Conservation (phyloP, 345 rosid species). For the Geranium brycei region DNA sequence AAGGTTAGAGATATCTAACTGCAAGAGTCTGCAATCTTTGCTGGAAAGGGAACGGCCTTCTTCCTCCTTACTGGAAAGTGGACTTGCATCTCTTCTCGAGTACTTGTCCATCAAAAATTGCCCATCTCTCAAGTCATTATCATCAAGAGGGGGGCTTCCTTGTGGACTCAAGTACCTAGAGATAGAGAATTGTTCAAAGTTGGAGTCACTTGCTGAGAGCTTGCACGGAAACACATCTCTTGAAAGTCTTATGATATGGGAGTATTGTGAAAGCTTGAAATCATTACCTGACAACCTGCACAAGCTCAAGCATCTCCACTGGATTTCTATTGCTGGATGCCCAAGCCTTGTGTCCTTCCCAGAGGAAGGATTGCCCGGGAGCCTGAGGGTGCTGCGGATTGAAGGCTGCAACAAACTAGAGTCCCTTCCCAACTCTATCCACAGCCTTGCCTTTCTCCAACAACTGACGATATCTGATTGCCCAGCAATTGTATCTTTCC, state of each 20-base stretch:
- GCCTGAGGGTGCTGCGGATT: constrained; percentile 6
- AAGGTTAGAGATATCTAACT: constrained; percentile 6
- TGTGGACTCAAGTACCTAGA: constrained; percentile 5
- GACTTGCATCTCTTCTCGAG: not conserved
- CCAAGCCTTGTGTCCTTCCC: constrained; percentile 14
- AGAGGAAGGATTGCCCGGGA: constrained; percentile 10
- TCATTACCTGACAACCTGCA: constrained; percentile 12
- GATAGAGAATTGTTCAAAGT: constrained; percentile 6
- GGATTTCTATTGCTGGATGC: constrained; percentile 10
- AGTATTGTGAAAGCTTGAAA: constrained; percentile 5
- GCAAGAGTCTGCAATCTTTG: constrained; percentile 7
- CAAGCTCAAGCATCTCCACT: constrained; percentile 12
- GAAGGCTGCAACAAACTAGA: constrained; percentile 12
- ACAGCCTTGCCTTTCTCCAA: constrained; percentile 11
- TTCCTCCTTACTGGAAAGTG: not conserved
- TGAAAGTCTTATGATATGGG: constrained; percentile 9
- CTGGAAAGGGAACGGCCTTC: not conserved
- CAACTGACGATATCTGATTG: constrained; percentile 14
- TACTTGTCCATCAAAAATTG: constrained; percentile 11
- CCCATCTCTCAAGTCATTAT: constrained; percentile 14
- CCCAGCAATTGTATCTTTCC: constrained; percentile 11
- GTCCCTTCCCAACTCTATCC: constrained; percentile 12
- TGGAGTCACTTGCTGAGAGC: constrained; percentile 12
- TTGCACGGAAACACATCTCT: constrained; percentile 7
- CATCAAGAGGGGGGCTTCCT: constrained; percentile 7